phyloP scores from a whole-genome alignment of 768 basidiomycete genomes.

The Trametes elegans region DNA sequence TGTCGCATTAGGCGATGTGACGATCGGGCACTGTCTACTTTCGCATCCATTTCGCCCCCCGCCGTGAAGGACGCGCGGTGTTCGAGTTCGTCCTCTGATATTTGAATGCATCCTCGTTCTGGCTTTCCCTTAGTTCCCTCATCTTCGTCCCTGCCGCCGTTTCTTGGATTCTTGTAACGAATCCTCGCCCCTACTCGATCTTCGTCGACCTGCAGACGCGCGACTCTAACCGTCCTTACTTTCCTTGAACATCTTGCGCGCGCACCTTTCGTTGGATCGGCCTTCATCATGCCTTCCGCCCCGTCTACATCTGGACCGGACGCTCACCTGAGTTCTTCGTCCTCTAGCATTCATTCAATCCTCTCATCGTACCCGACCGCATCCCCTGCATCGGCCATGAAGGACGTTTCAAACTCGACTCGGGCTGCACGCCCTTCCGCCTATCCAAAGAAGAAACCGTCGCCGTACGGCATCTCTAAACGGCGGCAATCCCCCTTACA shows the following conservation, averaged over 20 bases:
- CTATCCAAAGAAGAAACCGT: constrained; percentile 86
- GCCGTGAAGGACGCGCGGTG: constrained; percentile 17
- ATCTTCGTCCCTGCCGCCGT: background rate
- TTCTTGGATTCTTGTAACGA: constrained; percentile 6
- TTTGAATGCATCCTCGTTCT: background rate
- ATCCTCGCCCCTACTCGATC: too few relatives aligned
- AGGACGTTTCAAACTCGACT: constrained; percentile 67
- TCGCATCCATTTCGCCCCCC: constrained; percentile 14
- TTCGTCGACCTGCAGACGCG: too few relatives aligned
- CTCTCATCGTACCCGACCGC: background rate
- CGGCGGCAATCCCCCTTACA: constrained; percentile 41
- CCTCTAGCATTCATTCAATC: constrained; percentile 13
- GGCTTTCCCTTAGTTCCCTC: background rate
- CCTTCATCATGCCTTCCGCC: constrained; percentile 8
- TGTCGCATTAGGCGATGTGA: constrained; percentile 11
- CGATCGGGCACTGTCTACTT: constrained; percentile 19
- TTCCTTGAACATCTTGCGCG: background rate
- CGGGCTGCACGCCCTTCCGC: constrained; percentile 60
- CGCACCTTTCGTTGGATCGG: constrained; percentile 5
- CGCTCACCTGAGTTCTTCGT: constrained; percentile 12
- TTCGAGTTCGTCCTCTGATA: constrained; percentile 8
- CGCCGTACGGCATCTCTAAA: constrained; percentile 76
- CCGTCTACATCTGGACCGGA: background rate
- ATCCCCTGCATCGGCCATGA: constrained; percentile 53
- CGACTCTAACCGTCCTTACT: too few relatives aligned